Base-by-base conservation (phyloP, 495 filamentous ascomycete species). In the Penicillium daleae region DNA sequence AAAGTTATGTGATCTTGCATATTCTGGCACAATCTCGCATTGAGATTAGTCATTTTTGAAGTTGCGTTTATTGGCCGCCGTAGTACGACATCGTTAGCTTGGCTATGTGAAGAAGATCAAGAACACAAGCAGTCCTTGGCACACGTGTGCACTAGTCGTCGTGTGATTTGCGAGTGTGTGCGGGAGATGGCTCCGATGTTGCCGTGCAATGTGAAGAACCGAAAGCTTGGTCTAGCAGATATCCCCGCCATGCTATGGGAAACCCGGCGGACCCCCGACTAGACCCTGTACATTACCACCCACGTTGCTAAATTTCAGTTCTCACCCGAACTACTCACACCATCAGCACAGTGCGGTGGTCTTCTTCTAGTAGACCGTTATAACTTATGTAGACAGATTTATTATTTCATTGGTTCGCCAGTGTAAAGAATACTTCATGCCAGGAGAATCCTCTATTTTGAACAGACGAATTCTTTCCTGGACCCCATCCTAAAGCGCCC, bases 71-170 rank as follows among this genome's bases (percentile, higher is more conserved):
- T n/a, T n/a, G n/a, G n/a, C n/a, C n/a, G n/a, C n/a, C n/a, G n/a
- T n/a, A n/a, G n/a, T n/a, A n/a, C 21, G 33, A 19, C 27, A 46
- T 46, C 24, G 17, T 24, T 46, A 57, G 55, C 46, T n/a, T 52
- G 33, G 32, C 26, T 31, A 42, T 24, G 48, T 60, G 57, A 53
- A 53, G 57, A 60, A 60, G 24, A 33, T 46, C 49, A 44, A 4
- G 42, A 60, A 51, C 21, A 46, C 49, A 46, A 60, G n/a, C n/a
- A n/a, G 49, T 46, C 26, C 58, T 60, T 60, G 49, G 35, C 35
- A 54, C 58, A 60, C 58, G 58, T 60, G 58, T 32, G 22, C n/a
- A 44, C 48, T 54, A 54, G 58, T 22, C 58, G 24, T 35, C 15
- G 27, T 46, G 24, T 35, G 6, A 60, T 54, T 60, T 42, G 58